These are phyloP conservation scores for Blastobotrys chiropterorum DNA, from an alignment of 805 yeast genomes.

Conservation along the genomic window DNA sequence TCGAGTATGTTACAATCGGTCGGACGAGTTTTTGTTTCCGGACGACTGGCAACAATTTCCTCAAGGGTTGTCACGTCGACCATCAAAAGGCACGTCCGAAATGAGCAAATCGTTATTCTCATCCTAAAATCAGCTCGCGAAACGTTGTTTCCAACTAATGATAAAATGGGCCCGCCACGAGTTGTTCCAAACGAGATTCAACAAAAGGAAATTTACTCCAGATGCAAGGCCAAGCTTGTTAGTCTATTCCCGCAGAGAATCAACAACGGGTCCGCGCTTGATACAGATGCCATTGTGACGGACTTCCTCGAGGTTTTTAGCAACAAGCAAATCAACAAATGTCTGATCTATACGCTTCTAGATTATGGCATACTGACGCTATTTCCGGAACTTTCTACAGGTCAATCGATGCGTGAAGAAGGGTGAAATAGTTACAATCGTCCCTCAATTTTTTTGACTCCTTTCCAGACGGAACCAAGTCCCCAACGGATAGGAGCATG, in stretches of 20 bases:
- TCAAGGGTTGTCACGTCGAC: slow-evolving; percentile 11
- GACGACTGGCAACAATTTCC: slow-evolving; percentile 14
- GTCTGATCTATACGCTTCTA: slow-evolving; percentile 23
- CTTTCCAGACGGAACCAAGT: neutral
- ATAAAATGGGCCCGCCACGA: slow-evolving; percentile 44
- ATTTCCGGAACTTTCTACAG: slow-evolving; percentile 23
- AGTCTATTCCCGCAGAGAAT: slow-evolving; percentile 15
- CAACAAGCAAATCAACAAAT: slow-evolving; percentile 27
- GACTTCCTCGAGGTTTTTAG: slow-evolving; percentile 23
- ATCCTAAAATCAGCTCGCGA: slow-evolving; percentile 31
- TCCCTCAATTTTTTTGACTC: too few species aligned
- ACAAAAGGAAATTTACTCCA: slow-evolving; percentile 26
- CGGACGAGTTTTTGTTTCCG: slow-evolving; percentile 11
- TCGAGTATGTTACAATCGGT: slow-evolving; percentile 8
- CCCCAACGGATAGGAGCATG: slow-evolving; percentile 1
- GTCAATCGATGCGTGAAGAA: too few species aligned
- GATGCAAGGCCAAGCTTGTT: slow-evolving; percentile 14
- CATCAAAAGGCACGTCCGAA: slow-evolving; percentile 11
- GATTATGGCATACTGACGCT: slow-evolving; percentile 24
- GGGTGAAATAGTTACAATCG: too few species aligned
- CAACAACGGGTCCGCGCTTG: slow-evolving; percentile 13
- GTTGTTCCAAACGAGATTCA: slow-evolving; percentile 38
- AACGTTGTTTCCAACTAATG: slow-evolving; percentile 44
- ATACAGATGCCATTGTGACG: slow-evolving; percentile 13
- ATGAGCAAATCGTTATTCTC: slow-evolving; percentile 16